Conservation (phyloP, 1,284 basidiomycete genomes). For the Hortiboletus rubellus region DNA sequence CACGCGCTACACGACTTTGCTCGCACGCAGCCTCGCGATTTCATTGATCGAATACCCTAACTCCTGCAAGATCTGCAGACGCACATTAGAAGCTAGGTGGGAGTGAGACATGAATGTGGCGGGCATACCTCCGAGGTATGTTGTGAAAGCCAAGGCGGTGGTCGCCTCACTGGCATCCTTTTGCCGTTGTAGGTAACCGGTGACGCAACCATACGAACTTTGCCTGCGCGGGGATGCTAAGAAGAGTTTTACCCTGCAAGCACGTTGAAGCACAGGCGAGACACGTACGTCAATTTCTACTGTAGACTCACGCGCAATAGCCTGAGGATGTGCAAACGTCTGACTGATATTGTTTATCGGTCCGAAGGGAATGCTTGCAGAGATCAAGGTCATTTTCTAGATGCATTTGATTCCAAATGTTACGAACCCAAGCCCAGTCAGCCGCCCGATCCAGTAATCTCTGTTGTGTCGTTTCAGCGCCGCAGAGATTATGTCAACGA, state of each 20-base stretch:
- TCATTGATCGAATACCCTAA: conserved; percentile 63
- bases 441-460: conserved; percentile 70
- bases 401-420: conserved; percentile 4
- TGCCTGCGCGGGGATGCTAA: conserved; percentile 77
- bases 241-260: conserved; percentile 8
- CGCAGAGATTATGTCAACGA: conserved; percentile 73
- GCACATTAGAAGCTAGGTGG: conserved; percentile 2
- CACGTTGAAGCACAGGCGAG: conserved; percentile 18
- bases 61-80: conserved; percentile 60
- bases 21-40: conserved; percentile 53
- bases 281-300: conserved; percentile 60
- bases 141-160: conserved; percentile 84
- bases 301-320: conserved; percentile 59
- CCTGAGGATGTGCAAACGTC: conserved; percentile 93
- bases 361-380: conserved; percentile 78
- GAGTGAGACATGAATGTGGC: conserved; percentile 8
- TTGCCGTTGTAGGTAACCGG: conserved; percentile 87
- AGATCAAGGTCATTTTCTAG: conserved; percentile 9
- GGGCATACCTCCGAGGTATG: conserved; percentile 75
- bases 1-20: conserved; percentile 51
- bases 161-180: conserved; percentile 70
- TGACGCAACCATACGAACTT: conserved; percentile 83
- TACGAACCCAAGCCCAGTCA: conserved; percentile 74
- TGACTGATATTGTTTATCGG: conserved; percentile 92
- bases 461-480: conserved; percentile 58